Conservation (phyloP, 2,329 filamentous ascomycete genomes). For the Aspergillus felis region DNA sequence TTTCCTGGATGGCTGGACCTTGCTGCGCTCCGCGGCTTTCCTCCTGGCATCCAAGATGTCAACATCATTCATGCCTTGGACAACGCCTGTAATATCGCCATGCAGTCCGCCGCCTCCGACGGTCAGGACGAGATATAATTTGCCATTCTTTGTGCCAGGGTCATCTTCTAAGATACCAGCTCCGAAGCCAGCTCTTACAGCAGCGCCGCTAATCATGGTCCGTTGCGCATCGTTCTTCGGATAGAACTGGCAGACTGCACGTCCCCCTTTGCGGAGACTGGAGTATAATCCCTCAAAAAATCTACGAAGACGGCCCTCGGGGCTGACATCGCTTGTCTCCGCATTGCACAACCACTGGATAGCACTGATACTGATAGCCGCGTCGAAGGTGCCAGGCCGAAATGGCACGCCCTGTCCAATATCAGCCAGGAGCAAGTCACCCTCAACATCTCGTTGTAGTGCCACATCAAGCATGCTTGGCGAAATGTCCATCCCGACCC, state of each 20-base stretch:
- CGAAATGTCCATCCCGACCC: constrained; percentile 96
- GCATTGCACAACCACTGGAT: constrained; percentile 99
- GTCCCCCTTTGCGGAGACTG: constrained; percentile 73
- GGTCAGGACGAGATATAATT: constrained; percentile 92
- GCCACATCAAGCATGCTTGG: constrained; percentile 96
- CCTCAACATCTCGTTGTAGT: constrained; percentile 84
- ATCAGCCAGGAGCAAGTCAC: constrained; percentile 89
- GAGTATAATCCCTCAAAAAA: constrained; percentile 95
- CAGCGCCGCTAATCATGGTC: constrained; percentile 85
- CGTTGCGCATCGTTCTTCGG: constrained; percentile 92
- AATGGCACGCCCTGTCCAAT: constrained; percentile 96
- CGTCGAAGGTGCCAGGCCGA: constrained; percentile 86
- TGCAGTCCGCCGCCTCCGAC: constrained; percentile 68
- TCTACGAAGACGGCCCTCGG: constrained; percentile 69
- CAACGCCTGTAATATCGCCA: constrained; percentile 82
- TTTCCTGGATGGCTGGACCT: constrained; percentile 42
- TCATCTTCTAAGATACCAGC: constrained; percentile 94
- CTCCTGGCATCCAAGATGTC: constrained; percentile 70
- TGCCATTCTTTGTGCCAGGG: constrained; percentile 91
- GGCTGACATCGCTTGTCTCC: constrained; percentile 78
- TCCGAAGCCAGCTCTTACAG: constrained; percentile 90
- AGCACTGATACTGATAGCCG: constrained; percentile 88
- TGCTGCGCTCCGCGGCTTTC: constrained; percentile 41
- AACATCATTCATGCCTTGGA: constrained; percentile 83
- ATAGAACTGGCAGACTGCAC: constrained; percentile 96